phyloP scores from a whole-genome alignment of 2,329 filamentous ascomycete species.

The Exophiala sideris region DNA sequence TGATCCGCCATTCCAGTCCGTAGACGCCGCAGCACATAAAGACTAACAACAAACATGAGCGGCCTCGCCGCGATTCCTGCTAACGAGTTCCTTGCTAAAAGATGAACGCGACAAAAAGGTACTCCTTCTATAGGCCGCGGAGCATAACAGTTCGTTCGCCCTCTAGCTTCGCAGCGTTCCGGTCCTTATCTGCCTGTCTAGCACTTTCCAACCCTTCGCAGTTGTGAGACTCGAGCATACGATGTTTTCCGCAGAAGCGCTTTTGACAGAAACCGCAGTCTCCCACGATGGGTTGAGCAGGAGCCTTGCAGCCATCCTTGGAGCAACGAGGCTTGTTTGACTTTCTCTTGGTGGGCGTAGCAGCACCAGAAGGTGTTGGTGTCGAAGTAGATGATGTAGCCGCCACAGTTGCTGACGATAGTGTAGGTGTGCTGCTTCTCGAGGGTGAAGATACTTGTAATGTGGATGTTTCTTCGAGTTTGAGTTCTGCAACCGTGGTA shows the following conservation, averaged over 20 bases:
- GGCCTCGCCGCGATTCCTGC: not conserved
- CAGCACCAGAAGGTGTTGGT: constrained; percentile 44
- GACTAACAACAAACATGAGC: not conserved
- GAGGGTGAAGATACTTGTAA: constrained; percentile 41
- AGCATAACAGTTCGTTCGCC: constrained; percentile 91
- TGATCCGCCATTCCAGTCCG: too few relatives aligned
- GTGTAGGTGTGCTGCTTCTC: constrained; percentile 20
- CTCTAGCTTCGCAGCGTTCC: constrained; percentile 89
- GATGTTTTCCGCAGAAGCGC: constrained; percentile 92
- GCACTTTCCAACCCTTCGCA: constrained; percentile 92
- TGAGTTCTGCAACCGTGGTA: constrained; percentile 28
- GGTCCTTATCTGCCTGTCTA: constrained; percentile 94
- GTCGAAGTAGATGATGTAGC: constrained; percentile 38
- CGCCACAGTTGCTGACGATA: constrained; percentile 49
- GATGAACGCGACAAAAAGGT: constrained; percentile 22
- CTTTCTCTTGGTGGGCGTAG: constrained; percentile 38
- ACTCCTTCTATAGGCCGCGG: constrained; percentile 67
- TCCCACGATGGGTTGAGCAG: constrained; percentile 87
- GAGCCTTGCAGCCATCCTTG: constrained; percentile 83
- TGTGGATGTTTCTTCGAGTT: constrained; percentile 24
- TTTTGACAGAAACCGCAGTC: constrained; percentile 94
- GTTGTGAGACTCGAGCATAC: constrained; percentile 89
- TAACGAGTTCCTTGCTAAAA: not conserved
- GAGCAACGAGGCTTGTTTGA: constrained; percentile 69
- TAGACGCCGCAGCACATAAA: not conserved